Conservation (phyloP, 148 eudicot species). For the Rhododendron kiyosumense region DNA sequence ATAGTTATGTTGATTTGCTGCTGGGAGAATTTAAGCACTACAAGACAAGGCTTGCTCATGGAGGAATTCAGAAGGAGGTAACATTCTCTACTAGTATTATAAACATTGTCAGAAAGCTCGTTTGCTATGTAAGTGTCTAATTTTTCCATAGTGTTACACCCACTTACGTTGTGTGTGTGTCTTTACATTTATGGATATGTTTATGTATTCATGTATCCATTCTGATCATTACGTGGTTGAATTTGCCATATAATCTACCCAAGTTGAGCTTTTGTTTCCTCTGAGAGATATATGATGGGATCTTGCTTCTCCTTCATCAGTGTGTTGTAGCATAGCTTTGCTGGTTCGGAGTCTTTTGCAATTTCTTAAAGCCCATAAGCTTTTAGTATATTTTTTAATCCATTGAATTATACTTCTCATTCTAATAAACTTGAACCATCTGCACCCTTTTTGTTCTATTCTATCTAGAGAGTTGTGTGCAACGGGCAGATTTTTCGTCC, state of each 20-base stretch:
- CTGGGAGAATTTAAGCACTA: conserved; percentile 95
- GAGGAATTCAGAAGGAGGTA: conserved; percentile 83
- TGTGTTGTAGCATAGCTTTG: not conserved
- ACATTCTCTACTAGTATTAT: not conserved
- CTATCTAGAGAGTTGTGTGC: not conserved
- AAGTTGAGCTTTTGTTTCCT: not conserved
- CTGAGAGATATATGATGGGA: not conserved
- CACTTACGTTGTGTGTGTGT: not conserved
- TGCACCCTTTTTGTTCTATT: not conserved
- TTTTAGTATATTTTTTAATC: not conserved
- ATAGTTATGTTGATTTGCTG: conserved; percentile 88
- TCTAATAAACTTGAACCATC: not conserved
- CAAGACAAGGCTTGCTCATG: conserved; percentile 87
- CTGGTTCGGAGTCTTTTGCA: not conserved
- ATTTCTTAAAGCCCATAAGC: not conserved
- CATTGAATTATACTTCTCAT: not conserved
- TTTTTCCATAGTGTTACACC: not conserved
- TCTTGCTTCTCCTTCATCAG: not conserved
- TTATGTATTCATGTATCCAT: not conserved
- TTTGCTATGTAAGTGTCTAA: not conserved
- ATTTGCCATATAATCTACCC: not conserved
- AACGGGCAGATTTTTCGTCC: not conserved
- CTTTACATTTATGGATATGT: not conserved
- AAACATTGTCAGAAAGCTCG: not conserved
- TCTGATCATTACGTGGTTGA: not conserved